phyloP scores from a whole-genome alignment of 768 basidiomycete species.

The Stropharia rugosoannulata region DNA sequence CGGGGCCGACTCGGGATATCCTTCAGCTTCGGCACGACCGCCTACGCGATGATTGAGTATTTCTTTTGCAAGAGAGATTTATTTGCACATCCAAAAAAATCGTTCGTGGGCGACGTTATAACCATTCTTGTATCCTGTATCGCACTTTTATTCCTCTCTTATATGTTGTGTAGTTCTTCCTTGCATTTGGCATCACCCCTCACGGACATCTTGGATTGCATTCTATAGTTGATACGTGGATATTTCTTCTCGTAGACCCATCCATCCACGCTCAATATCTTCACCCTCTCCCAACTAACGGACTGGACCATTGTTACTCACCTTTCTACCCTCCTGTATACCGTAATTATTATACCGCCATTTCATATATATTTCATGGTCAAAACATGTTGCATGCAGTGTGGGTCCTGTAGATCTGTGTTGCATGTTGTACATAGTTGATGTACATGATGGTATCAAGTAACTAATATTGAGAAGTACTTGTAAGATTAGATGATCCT shows the following conservation, averaged over 20 bases:
- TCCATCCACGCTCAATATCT: not conserved
- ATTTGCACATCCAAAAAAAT: too few species aligned
- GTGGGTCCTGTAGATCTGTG: too few species aligned
- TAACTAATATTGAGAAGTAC: not conserved
- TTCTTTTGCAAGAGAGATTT: slow-evolving; percentile 3
- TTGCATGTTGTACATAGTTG: too few species aligned
- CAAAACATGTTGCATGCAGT: not conserved
- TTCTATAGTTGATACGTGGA: not conserved
- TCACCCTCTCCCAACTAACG: not conserved
- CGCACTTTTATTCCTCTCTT: slow-evolving; percentile 1
- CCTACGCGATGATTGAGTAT: slow-evolving; percentile 26
- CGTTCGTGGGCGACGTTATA: too few species aligned
- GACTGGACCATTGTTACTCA: not conserved
- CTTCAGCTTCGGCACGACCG: slow-evolving; percentile 23
- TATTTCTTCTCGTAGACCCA: not conserved
- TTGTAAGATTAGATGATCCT: not conserved
- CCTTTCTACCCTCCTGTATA: not conserved
- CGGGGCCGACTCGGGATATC: slow-evolving; percentile 3
- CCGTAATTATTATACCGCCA: not conserved
- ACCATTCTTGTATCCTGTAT: not conserved
- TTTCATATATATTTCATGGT: too few species aligned
- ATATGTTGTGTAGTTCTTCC: not conserved
- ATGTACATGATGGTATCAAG: not conserved
- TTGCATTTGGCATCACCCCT: slow-evolving; percentile 3
- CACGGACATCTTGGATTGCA: slow-evolving; percentile 2